These are phyloP conservation scores for Lentinula lateritia DNA, from an alignment of 768 basidiomycete species.

Conservation along the genomic window DNA sequence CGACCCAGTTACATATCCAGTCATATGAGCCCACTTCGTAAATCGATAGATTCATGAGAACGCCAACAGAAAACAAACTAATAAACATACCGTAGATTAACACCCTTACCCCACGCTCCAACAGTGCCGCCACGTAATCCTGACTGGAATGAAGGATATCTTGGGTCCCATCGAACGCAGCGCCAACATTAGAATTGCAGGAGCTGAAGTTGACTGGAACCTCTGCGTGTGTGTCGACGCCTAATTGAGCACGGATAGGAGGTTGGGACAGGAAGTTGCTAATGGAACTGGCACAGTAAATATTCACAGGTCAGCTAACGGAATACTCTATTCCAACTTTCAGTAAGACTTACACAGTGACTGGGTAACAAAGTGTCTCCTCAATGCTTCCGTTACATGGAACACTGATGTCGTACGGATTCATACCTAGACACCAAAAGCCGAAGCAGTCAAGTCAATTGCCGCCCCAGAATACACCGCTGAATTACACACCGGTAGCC, in stretches of 20 bases:
- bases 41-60: slow-evolving; percentile 33
- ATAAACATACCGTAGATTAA: slow-evolving; percentile 48
- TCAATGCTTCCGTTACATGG: slow-evolving; percentile 16
- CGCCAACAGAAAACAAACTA: neutral
- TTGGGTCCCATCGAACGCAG: slow-evolving; percentile 28
- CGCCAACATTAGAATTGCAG: slow-evolving; percentile 48
- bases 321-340: neutral
- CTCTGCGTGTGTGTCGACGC: slow-evolving; percentile 16
- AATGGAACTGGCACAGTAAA: neutral
- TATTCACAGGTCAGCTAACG: neutral
- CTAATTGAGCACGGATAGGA: slow-evolving; percentile 30
- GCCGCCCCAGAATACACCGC: no score
- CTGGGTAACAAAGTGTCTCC: slow-evolving; percentile 27
- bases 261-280: slow-evolving; percentile 18
- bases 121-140: slow-evolving; percentile 58
- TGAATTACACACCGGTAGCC: slow-evolving; percentile 33
- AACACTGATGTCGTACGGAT: slow-evolving; percentile 49
- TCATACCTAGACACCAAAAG: slow-evolving; percentile 25
- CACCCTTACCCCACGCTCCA: slow-evolving; percentile 72
- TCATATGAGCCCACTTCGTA: slow-evolving; percentile 41
- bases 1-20: slow-evolving; percentile 58
- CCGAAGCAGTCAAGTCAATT: no score
- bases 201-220: slow-evolving; percentile 45
- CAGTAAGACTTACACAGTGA: slow-evolving; percentile 13
- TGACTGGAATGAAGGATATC: slow-evolving; percentile 5